Evolutionary conservation across 306 rosid genomes (phyloP).

Genomic region (Echinosophora koreensis): DNA sequence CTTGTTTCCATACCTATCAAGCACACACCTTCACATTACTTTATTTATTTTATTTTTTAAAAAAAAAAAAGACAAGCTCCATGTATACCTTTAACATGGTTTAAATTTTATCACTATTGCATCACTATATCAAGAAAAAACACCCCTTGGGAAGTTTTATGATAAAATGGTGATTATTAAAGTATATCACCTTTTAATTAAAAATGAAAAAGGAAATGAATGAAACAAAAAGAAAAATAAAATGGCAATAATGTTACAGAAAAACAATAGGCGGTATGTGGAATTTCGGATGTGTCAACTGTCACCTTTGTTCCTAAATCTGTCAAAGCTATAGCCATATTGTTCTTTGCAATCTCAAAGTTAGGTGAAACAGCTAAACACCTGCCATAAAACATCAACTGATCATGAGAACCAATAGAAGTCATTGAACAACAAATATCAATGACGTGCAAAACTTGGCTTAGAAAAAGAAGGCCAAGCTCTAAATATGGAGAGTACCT

Average conservation of each 20-base stretch:
- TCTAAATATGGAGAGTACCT: constrained; percentile 60
- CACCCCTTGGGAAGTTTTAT: not conserved
- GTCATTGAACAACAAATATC: not conserved
- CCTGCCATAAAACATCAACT: constrained; percentile 61
- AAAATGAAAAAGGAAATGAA: not conserved
- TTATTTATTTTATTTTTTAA: not conserved
- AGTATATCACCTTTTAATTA: not conserved
- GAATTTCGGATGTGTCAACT: constrained; percentile 12
- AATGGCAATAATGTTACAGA: not conserved
- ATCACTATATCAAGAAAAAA: constrained; percentile 6
- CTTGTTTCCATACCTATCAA: constrained; percentile 4
- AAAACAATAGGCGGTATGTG: not conserved
- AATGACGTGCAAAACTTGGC: constrained; percentile 31
- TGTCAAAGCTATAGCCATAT: constrained; percentile 99
- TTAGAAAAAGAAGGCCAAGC: constrained; percentile 11
- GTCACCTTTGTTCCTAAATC: constrained; percentile 98
- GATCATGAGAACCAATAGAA: constrained; percentile 22
- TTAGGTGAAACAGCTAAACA: constrained; percentile 97
- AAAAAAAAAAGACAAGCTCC: not conserved
- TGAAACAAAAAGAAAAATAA: not conserved
- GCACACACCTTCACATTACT: not conserved
- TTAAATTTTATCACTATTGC: constrained; percentile 32
- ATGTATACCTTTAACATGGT: constrained; percentile 16
- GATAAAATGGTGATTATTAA: not conserved
- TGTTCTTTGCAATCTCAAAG: constrained; percentile 98